Base-by-base conservation (phyloP, 1,284 basidiomycete species). In the Ustilago loliicola region DNA sequence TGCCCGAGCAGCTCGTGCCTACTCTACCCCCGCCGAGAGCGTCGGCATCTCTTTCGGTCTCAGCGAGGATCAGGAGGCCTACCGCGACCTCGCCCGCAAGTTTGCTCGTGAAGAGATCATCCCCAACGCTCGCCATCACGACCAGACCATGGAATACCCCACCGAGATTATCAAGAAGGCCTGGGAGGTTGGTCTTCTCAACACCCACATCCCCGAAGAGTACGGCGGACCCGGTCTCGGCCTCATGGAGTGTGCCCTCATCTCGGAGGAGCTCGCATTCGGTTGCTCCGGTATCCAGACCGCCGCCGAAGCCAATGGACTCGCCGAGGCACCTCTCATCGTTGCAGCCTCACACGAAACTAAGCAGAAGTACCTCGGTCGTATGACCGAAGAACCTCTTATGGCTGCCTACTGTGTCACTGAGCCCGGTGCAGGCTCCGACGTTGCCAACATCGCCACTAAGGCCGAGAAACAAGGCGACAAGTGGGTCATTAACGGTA, bases 221-320 rank as follows among this genome's bases (percentile, higher is more conserved):
- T 90, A 89, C 81, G 89, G 89, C 30, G 89, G 89, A 8, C 87
- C 89, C 0, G 89, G 88, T 2, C 86, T 90, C 2, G 87, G 88
- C 5, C 83, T 90, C 23, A 65, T 89, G 29, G 88, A 89, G 55
- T 89, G 88, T 52, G 87, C 88, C 9, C 79, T 90, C 30, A 88
- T 89, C 32, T 88, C 88, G 1, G 86, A 87, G 74, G 88, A 88
- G 78, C 84, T 90, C 23, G 89, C 89, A 1, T 90, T 85, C 69
- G 89, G 89, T 1, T 90, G 89, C 80, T 88, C 89, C 0, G 89
- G 89, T 34, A 88, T 90, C 19, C 89, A 89, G 64, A 90, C 89
- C 1, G 86, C 87, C 1, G 85, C 87, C 56, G 87, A 88, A 66
- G 87, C 86, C 53, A 90, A 89, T 76, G 89, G 89, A 7, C 83